Evolutionary conservation across 805 yeast genomes (phyloP), one percentile per base, ranked within the genome.

Genomic region (Starmerella bombi): DNA sequence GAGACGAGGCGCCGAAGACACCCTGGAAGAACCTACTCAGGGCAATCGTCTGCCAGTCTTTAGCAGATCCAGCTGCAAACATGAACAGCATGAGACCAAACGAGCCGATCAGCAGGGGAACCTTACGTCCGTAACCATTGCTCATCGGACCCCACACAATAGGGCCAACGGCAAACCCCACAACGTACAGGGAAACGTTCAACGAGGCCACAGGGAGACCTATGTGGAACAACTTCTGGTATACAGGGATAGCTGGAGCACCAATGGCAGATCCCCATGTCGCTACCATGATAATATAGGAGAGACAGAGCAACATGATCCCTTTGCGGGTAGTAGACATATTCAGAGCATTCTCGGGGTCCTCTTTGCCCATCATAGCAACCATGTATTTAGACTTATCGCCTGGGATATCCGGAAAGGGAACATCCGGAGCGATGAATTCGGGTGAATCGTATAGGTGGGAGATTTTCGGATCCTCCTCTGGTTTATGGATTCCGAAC

Each of bases 161-260:
- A 3, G 97, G 97, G 16, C 96, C 95, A 1, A 83, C 70, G 1
- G 95, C 96, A 61, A 85, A 88, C 9, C 96, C 97, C 32, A 84
- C 59, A n/a, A 86, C 95, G 53, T 74, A 86, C 20, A 85, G 65
- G 0, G 95, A 75, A 8, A 84, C 70, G 42, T 83, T 80, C 35
- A 88, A 66, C 18, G 81, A 70, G 12, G 80, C 78, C n/a, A 76
- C 86, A 9, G 75, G 80, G 5, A 54, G 46, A 32, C 80, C 77
- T 36, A 86, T 74, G 43, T 71, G 71, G 59, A 59, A 86, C 30
- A 67, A 60, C 36, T 49, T 62, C 48, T 70, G 58, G 25, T 84
- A 53, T 17, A 59, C 69, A 0, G 59, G 53, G 9, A 73, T 64
- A 3, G 77, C 80, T 22, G 78, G 67, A 1, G 94, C 73, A 54